These are phyloP conservation scores for Candolleomyces eurysporus DNA, from an alignment of 768 basidiomycete species.

Conservation along the genomic window DNA sequence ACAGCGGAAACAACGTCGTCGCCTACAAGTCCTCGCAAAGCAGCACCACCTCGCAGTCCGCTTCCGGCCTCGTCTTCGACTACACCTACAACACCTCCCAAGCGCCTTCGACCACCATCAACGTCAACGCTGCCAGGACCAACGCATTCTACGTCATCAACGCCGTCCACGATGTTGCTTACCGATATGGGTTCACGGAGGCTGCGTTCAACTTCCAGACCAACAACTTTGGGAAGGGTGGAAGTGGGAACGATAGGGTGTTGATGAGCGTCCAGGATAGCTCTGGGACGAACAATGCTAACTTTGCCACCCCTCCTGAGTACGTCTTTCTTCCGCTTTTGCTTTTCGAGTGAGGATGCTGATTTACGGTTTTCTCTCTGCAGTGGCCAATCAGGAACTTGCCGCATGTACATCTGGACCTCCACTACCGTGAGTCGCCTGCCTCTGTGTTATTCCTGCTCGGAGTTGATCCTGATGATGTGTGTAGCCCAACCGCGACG, in stretches of 20 bases:
- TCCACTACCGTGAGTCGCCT: constrained; percentile 14
- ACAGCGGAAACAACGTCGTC: constrained; percentile 29
- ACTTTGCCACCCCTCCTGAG: constrained; percentile 44
- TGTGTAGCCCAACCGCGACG: constrained; percentile 22
- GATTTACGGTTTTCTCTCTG: not conserved
- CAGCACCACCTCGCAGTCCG: constrained; percentile 33
- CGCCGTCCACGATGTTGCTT: constrained; percentile 44
- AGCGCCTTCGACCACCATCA: constrained; percentile 34
- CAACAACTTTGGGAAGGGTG: constrained; percentile 55
- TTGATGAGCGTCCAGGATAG: constrained; percentile 52
- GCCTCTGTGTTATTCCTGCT: not conserved
- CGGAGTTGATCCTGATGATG: not conserved
- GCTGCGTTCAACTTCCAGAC: constrained; percentile 45
- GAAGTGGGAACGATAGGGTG: constrained; percentile 49
- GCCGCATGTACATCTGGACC: constrained; percentile 26
- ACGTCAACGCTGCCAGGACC: constrained; percentile 48
- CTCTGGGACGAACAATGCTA: constrained; percentile 42
- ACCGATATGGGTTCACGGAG: constrained; percentile 52
- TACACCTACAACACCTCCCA: constrained; percentile 27
- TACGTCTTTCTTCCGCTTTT: not conserved
- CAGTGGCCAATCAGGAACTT: constrained; percentile 37
- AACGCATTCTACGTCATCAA: constrained; percentile 57
- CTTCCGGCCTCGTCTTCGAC: constrained; percentile 31
- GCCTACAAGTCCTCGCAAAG: constrained; percentile 23
- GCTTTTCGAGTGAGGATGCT: not conserved